Base-by-base conservation (phyloP, 2,329 filamentous ascomycete species). In the Coniochaeta sp. region DNA sequence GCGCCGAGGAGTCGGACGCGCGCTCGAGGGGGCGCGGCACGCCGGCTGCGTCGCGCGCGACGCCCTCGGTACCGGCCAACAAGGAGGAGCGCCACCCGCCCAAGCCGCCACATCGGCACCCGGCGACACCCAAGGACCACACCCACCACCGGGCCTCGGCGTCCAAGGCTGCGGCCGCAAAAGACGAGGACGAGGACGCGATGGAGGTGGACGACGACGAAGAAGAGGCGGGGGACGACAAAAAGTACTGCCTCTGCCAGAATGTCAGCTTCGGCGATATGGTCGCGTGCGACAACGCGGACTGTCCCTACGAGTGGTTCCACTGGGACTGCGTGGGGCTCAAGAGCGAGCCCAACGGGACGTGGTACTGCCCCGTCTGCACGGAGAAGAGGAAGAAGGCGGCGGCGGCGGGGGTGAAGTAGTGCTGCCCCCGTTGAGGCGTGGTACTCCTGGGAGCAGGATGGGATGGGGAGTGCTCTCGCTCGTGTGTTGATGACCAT, bases 181-280 rank as follows among this genome's bases (percentile, higher is more conserved):
- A 80, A 36, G 77, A 69, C 44, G 75, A 80, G 34, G 77, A 79
- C 58, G 80, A 87, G 65, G 85, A 84, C 67, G 71, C 75, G 62
- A 75, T 84, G 66, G 81, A 81, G 30, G 79, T 72, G 65, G 80
- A 85, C 24, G 86, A 88, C 34, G 88, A 91, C 57, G 89, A 88
- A 32, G 88, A 91, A 56, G 89, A 91, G 60, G 88, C 88, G 47
- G 86, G 86, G 59, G 87, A 88, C 63, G 89, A 92, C 73, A 88
- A 89, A 70, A 90, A 91, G 72, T 95, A 95, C 75, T 95, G 90
- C 75, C 81, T 88, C 32, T 95, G 90, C 73, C 88, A 93, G 71
- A 89, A 89, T 67, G 88, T 93, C 65, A 91, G 89, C 73, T 92
- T 90, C 69, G 90, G 90, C 62, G 89, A 93, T 69, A 95, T 95